These are phyloP conservation scores for Coccomyxa sp. DNA, from an alignment of 139 green algal species.

Conservation along the genomic window DNA sequence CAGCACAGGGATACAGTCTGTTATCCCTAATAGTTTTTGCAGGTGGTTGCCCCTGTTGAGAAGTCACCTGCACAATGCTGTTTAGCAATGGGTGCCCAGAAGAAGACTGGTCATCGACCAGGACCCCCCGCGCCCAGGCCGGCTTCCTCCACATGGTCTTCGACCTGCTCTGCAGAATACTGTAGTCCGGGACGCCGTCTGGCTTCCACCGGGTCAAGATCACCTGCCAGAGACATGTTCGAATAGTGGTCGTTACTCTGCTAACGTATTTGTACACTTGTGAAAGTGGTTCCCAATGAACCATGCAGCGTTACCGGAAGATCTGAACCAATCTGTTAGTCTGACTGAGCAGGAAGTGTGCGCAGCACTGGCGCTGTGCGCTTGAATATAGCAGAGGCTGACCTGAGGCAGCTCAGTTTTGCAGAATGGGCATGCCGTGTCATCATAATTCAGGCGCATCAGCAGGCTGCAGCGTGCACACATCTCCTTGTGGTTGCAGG, in stretches of 20 bases:
- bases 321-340: background rate
- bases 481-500: background rate
- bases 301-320: background rate
- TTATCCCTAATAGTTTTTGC: too few relatives aligned
- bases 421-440: constrained; percentile 64
- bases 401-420: constrained; percentile 47
- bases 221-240: constrained; percentile 28
- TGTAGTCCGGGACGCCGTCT: constrained; percentile 3
- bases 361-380: background rate
- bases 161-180: background rate
- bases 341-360: background rate
- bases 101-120: constrained; percentile 33
- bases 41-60: background rate
- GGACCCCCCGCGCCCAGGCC: constrained; percentile 28
- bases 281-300: background rate
- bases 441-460: constrained; percentile 59
- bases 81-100: background rate
- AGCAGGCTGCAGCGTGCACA: constrained; percentile 1
- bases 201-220: constrained; percentile 39
- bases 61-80: background rate
- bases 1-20: too few relatives aligned
- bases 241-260: too few relatives aligned
- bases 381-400: background rate
- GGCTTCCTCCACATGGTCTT: constrained; percentile 24
- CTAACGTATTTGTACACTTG: background rate